Conservation (phyloP, 2,329 filamentous ascomycete species). For the Aureobasidium sp. region DNA sequence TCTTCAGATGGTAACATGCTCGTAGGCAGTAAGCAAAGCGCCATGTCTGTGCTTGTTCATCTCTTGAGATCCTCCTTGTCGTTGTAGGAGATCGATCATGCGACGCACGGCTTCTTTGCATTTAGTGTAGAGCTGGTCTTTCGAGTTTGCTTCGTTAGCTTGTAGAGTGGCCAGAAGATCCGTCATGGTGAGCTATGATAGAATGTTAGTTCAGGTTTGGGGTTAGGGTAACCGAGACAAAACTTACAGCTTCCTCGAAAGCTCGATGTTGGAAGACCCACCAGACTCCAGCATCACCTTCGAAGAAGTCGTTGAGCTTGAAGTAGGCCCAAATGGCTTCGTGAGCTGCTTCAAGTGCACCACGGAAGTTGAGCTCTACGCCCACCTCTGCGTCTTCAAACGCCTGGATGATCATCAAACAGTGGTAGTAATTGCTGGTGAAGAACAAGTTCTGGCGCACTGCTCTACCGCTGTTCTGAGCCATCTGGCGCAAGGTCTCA, state of each 20-base stretch:
- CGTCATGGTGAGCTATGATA: conserved; percentile 18
- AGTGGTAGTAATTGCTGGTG: conserved; percentile 77
- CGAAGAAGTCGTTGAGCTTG: conserved; percentile 61
- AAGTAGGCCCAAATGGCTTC: conserved; percentile 71
- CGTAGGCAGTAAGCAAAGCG: conserved; percentile 39
- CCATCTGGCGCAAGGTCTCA: conserved; percentile 51
- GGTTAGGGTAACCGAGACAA: conserved; percentile 21
- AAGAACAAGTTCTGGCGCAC: conserved; percentile 71
- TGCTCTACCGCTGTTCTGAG: conserved; percentile 55
- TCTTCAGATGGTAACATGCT: conserved; percentile 19
- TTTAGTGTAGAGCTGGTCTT: conserved; percentile 30
- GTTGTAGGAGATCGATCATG: conserved; percentile 41
- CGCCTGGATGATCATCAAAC: conserved; percentile 70
- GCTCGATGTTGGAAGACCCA: conserved; percentile 80
- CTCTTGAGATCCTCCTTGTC: conserved; percentile 38
- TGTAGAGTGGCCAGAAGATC: conserved; percentile 18
- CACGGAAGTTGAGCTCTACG: conserved; percentile 53
- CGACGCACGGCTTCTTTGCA: conserved; percentile 39
- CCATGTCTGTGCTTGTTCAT: conserved; percentile 44
- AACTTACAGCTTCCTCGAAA: conserved; percentile 66
- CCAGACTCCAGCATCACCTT: conserved; percentile 69
- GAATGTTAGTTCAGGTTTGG: conserved; percentile 5
- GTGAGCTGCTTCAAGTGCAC: conserved; percentile 67
- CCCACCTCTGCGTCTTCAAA: conserved; percentile 55
- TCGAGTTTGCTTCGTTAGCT: conserved; percentile 5